Evolutionary conservation across 805 yeast species (phyloP).

Genomic region (Pichia heedii): DNA sequence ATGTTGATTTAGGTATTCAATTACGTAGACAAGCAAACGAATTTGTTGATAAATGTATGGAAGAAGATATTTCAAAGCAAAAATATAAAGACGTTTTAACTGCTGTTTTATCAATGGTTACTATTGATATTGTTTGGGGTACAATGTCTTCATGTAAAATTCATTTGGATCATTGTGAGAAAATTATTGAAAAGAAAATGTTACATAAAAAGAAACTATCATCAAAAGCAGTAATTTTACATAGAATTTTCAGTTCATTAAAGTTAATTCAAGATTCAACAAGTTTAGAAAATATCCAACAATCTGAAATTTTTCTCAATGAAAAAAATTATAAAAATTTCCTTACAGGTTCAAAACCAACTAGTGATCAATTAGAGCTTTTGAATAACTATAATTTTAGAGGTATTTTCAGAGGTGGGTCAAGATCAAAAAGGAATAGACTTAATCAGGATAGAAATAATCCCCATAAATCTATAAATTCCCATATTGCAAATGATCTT

Average conservation of each 20-base stretch:
- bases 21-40: conserved; percentile 66
- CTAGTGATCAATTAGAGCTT: conserved; percentile 20
- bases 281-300: conserved; percentile 31
- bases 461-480: neutral
- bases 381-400: conserved; percentile 16
- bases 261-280: conserved; percentile 75
- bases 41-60: conserved; percentile 53
- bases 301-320: conserved; percentile 28
- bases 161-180: conserved; percentile 69
- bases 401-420: conserved; percentile 18
- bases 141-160: conserved; percentile 78
- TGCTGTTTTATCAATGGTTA: conserved; percentile 78
- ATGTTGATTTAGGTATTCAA: conserved; percentile 62
- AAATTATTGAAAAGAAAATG: conserved; percentile 63
- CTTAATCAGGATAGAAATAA: neutral
- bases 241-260: conserved; percentile 67
- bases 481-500: no score
- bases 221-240: conserved; percentile 67
- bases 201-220: conserved; percentile 54
- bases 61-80: conserved; percentile 42
- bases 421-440: conserved; percentile 2
- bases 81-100: conserved; percentile 79
- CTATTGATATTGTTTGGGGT: conserved; percentile 86
- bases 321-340: conserved; percentile 27
- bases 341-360: conserved; percentile 23